A percentile compares a stretch with the other conserved stretches of the same genome.
Conservation (phyloP, 768 basidiomycete genomes). For the Mrakia gelida region DNA sequence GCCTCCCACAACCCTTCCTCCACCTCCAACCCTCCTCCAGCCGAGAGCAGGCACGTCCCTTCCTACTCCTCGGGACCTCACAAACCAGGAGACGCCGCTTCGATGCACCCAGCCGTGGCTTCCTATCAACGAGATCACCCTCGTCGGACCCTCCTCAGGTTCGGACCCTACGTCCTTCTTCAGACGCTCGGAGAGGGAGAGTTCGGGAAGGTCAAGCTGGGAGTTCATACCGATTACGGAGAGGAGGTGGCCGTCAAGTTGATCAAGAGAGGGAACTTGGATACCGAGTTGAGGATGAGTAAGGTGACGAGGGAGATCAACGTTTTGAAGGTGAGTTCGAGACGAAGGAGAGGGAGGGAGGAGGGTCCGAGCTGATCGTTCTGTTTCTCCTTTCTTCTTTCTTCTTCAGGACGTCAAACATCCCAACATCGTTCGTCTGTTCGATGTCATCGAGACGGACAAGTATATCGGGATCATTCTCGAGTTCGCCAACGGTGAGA, state of each 20-base stretch:
- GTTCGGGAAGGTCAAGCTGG: slow-evolving; percentile 98
- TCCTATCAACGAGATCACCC: slow-evolving; percentile 44
- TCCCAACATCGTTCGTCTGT: slow-evolving; percentile 94
- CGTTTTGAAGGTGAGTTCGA: slow-evolving; percentile 72
- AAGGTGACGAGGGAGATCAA: slow-evolving; percentile 98
- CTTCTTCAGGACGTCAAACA: slow-evolving; percentile 74
- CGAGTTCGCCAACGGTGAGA: slow-evolving; percentile 85
- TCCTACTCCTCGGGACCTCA: neutral
- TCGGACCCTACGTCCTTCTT: slow-evolving; percentile 89
- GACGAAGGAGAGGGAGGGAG: neutral
- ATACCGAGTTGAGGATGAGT: slow-evolving; percentile 71
- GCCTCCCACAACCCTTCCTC: slow-evolving; percentile 43
- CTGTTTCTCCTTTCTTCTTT: slow-evolving; percentile 15
- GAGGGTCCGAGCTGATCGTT: slow-evolving; percentile 5
- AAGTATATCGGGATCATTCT: slow-evolving; percentile 99
- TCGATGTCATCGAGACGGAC: slow-evolving; percentile 98
- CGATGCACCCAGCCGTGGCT: slow-evolving; percentile 45
- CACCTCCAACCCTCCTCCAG: neutral
- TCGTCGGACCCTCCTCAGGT: slow-evolving; percentile 49
- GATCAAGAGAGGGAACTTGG: slow-evolving; percentile 87
- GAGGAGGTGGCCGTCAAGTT: slow-evolving; percentile 99
- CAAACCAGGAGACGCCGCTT: slow-evolving; percentile 35
- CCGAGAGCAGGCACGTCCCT: neutral
- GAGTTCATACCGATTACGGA: slow-evolving; percentile 84
- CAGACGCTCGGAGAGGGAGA: slow-evolving; percentile 98